These are phyloP conservation scores for Aspergillus carbonarius DNA, from an alignment of 2,329 filamentous ascomycete genomes.

Conservation along the genomic window DNA sequence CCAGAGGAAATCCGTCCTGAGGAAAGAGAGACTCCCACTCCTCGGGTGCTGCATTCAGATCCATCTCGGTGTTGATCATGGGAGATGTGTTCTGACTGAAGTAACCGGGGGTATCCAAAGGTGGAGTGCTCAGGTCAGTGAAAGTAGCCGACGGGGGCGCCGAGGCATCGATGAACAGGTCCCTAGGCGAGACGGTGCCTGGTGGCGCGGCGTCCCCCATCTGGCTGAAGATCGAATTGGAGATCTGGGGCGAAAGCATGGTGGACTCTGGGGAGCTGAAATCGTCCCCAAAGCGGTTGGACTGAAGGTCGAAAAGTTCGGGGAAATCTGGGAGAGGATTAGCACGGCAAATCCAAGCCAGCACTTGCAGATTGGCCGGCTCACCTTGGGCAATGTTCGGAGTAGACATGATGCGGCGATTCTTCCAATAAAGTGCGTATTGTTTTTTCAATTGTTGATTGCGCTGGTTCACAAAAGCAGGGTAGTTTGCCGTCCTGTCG, in stretches of 20 bases:
- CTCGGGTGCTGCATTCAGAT: constrained; percentile 54
- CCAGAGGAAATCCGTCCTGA: constrained; percentile 26
- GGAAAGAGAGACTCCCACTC: constrained; percentile 68
- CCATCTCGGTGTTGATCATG: constrained; percentile 61
- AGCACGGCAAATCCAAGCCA: constrained; percentile 17
- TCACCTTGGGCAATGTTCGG: constrained; percentile 41
- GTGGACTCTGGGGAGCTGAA: constrained; percentile 25
- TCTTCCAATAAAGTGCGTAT: constrained; percentile 6
- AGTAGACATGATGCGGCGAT: constrained; percentile 42
- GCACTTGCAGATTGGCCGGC: not conserved
- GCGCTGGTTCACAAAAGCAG: constrained; percentile 31
- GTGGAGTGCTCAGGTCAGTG: constrained; percentile 81
- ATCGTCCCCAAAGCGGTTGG: constrained; percentile 26
- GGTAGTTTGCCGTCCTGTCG: constrained; percentile 27
- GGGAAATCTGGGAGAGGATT: constrained; percentile 23
- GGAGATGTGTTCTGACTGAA: constrained; percentile 77
- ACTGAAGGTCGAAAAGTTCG: constrained; percentile 32
- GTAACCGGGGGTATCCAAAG: constrained; percentile 70
- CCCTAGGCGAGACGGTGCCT: constrained; percentile 79
- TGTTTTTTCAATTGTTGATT: constrained; percentile 15
- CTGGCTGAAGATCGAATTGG: constrained; percentile 48
- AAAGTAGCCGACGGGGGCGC: constrained; percentile 79
- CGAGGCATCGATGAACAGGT: constrained; percentile 72
- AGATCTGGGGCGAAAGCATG: constrained; percentile 29
- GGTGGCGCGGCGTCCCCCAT: constrained; percentile 34